Evolutionary conservation across 129 eudicot genomes (phyloP), one percentile per base, ranked within the genome.

Genomic region (Smallanthus sonchifolius): DNA sequence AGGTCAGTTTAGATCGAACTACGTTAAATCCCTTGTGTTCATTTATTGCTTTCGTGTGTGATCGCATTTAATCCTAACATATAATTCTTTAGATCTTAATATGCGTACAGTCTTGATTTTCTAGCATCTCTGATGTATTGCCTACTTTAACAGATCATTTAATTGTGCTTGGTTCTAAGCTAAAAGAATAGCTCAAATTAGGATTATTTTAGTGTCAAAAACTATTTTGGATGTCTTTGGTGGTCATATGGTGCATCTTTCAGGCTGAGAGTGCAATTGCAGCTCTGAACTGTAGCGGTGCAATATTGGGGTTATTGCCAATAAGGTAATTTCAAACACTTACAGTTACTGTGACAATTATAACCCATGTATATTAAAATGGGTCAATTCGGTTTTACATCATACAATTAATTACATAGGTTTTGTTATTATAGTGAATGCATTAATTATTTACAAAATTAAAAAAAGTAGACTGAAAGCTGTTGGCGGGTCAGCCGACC

Each of bases 191-290:
- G 60, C 60, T 4, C 30, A 52, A 52, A 52, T 52, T 24, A 24
- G 30, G 30, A 24, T 24, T 24, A 24, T 24, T 24, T 20, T 52
- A 52, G 60, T 52, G 32, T 52, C 32, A 17, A 51, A 7, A 51
- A 51, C 10, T 52, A 52, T 52, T 17, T 19, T 52, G 28, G 62
- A 0, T 55, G 24, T 55, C 9, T 55, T 19, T 49, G 42, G 30
- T 67, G 47, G 34, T 68, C 14, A 69, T 44, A 7, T 52, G 48
- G 34, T 52, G 59, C 15, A 40, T 72, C 15, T 79, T 79, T 72
- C 89, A 92, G 97, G 97, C 97, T 51, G 96, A 92, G 83, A 84
- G 91, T 75, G 97, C 97, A 71, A 92, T 88, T 62, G 88, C 91
- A 17, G 96, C 97, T 67, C 88, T 91, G 79, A 91, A 88, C 88